Base-by-base conservation (phyloP, 495 filamentous ascomycete genomes). In the Trichoderma gamsii region DNA sequence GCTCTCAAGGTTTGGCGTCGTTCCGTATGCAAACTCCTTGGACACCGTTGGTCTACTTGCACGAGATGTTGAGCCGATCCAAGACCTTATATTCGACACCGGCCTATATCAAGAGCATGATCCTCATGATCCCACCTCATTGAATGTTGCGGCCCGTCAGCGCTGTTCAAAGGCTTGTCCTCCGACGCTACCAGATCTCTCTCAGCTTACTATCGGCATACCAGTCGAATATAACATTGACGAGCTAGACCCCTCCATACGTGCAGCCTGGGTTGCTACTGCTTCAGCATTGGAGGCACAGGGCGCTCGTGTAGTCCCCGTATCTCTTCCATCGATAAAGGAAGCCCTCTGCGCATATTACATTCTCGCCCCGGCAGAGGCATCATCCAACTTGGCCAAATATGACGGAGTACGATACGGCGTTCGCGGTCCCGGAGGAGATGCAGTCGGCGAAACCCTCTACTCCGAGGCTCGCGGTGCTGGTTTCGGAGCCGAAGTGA, bases 371-470 rank as follows among this genome's bases (percentile, higher is more conserved):
- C 91, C 96, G 0, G 92, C 95, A 15, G 95, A 99, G 79, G 96
- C 96, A 16, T 92, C 91, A 15, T 97, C 94, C 21, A 99, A 99
- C 69, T 86, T 99, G n/a, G 90, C 95, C 64, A 97, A 95, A 77
- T 99, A 97, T 75, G 95, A 99, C 72, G 95, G 96, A 9, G 85
- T 97, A 13, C 89, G 95, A 18, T 99, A 97, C 75, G 95, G 95
- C 3, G 81, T 77, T 56, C 84, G 86, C 29, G 71, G 73, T 16
- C 73, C 75, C 9, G 72, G 71, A n/a, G 79, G 66, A 68, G 80
- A 77, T 64, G 73, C 73, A 0, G 73, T 71, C 41, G 71, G 71
- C 15, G 76, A 75, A 13, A 87, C 89, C 41, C 82, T 98, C 6
- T 99, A 92, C 72, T 85, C 93, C 3, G 79, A 80, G 11, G 94